phyloP scores from a whole-genome alignment of 306 rosid species.

The Sphenostylis stenocarpa region DNA sequence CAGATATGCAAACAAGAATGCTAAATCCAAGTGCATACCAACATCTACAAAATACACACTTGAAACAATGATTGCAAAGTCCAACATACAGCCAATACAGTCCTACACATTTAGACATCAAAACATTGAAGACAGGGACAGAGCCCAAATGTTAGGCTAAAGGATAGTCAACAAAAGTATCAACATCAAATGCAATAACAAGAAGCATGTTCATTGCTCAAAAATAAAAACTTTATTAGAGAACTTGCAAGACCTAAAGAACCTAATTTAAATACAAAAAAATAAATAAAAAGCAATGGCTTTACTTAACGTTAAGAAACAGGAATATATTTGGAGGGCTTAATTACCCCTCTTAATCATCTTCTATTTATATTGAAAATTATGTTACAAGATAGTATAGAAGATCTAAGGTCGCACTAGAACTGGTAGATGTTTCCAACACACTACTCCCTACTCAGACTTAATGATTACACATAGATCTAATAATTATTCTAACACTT shows the following conservation, averaged over 20 bases:
- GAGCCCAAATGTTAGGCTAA: not conserved
- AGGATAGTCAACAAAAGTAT: not conserved
- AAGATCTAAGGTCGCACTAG: no score
- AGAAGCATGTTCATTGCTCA: slow-evolving; percentile 2
- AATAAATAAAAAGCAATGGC: not conserved
- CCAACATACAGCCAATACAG: slow-evolving; percentile 8
- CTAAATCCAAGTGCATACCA: not conserved
- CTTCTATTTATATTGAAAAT: no score
- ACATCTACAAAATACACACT: not conserved
- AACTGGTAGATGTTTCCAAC: no score
- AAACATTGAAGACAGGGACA: not conserved
- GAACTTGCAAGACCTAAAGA: not conserved
- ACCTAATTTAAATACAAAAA: not conserved
- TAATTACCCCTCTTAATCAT: no score
- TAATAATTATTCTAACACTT: no score
- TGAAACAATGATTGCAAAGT: not conserved
- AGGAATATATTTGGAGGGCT: no score
- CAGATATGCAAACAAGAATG: not conserved
- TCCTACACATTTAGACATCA: slow-evolving; percentile 11
- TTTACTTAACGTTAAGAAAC: no score
- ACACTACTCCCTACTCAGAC: no score
- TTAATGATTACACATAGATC: no score
- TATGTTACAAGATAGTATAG: no score
- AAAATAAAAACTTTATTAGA: not conserved
- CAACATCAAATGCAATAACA: slow-evolving; percentile 6